Base-by-base conservation (phyloP, 148 eudicot species). In the Dianthus caryophyllus region DNA sequence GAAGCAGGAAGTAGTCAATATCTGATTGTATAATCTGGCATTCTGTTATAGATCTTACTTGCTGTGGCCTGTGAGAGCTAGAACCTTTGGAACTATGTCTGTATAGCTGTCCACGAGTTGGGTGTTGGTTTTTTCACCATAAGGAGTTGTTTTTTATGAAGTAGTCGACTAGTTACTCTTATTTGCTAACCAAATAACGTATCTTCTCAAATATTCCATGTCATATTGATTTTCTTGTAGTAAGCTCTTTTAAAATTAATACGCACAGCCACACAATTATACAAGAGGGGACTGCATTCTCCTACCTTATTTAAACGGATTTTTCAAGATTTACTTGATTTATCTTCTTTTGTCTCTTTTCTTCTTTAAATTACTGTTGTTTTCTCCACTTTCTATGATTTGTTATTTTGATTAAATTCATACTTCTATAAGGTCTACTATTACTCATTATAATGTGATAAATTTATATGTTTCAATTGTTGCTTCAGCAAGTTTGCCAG, bases 401-500 rank as follows among this genome's bases (percentile, higher is more conserved):
- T 29, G n/a, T 59, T n/a, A 14, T 18, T 31, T 30, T 33, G 36
- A 22, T 58, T 60, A 25, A 26, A 9, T 43, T 27, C 22, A 27
- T 38, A n/a, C 49, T 67, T 51, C 21, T 60, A 26, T 50, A 3
- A 26, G 55, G 63, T 61, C 18, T 31, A 11, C 52, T 31, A 63
- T 53, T 39, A 27, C 21, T 21, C 22, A 15, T 58, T 38, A 15
- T 30, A 21, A 30, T 49, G 67, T 39, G 51, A 17, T 57, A 1
- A 24, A 30, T 61, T 66, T 70, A 61, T 31, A n/a, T 64, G 70
- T 12, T 77, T 43, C 9, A 39, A 30, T 38, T 72, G 55, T 75
- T 79, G 63, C 56, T 69, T 71, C 96, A 93, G 98, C 96, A 85
- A 93, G 61, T 87, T 71, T 81, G 89, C 76, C 98, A 89, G 70